phyloP scores from a whole-genome alignment of 73 alveolate species.

The Symbiodinium pilosum region DNA sequence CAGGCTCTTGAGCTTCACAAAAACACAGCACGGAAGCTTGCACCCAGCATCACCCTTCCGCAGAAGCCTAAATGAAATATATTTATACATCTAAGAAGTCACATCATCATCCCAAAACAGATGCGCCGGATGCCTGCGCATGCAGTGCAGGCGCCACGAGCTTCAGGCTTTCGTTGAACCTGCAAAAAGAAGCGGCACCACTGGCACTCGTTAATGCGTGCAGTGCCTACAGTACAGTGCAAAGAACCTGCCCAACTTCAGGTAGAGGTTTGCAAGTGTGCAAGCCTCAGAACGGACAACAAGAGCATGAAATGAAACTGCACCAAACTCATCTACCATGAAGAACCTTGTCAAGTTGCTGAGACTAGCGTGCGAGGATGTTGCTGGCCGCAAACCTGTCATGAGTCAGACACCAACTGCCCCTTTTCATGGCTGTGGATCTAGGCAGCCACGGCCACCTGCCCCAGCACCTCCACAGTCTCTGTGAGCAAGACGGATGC shows the following conservation, averaged over 20 bases:
- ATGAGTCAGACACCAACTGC: background rate
- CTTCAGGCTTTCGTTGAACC: conserved; percentile 11
- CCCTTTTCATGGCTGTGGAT: background rate
- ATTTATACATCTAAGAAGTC: too few species aligned
- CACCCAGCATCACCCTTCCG: too few species aligned
- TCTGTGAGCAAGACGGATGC: conserved; percentile 9
- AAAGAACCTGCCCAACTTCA: conserved; percentile 31
- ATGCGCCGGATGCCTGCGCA: too few species aligned
- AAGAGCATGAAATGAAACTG: background rate
- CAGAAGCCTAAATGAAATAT: too few species aligned
- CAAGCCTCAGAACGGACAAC: conserved; percentile 4
- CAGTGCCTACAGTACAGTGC: background rate
- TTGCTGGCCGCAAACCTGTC: conserved; percentile 16
- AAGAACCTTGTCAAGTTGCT: background rate
- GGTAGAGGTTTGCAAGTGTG: conserved; percentile 45
- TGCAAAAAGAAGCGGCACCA: background rate
- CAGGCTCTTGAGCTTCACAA: too few species aligned
- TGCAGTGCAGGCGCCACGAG: conserved; percentile 29
- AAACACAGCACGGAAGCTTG: too few species aligned
- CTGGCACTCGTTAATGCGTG: too few species aligned
- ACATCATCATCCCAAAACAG: too few species aligned
- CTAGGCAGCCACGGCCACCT: too few species aligned
- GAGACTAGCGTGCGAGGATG: conserved; percentile 70
- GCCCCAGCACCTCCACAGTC: conserved; percentile 1
- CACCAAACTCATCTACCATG: too few species aligned